Conservation (phyloP, 495 filamentous ascomycete genomes). For the Penicillium maclennaniae region DNA sequence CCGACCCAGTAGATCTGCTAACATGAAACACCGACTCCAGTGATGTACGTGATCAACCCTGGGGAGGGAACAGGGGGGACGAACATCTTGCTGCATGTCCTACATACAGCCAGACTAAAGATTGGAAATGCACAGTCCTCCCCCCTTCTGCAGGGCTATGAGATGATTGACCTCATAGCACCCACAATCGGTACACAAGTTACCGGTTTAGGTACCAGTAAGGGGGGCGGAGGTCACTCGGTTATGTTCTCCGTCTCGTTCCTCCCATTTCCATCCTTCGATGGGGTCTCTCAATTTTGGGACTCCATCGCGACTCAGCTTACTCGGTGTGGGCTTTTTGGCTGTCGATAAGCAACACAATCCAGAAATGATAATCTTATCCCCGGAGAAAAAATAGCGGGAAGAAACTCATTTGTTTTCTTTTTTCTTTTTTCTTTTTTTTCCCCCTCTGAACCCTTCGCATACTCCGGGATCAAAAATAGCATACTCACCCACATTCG, state of each 20-base stretch:
- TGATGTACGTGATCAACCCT: conserved; percentile 23
- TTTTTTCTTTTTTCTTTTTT: too few relatives aligned
- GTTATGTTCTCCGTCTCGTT: conserved; percentile 10
- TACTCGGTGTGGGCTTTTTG: background rate
- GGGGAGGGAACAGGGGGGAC: conserved; percentile 7
- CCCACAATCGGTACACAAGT: too few relatives aligned
- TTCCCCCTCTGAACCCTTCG: background rate
- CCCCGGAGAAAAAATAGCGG: conserved; percentile 1
- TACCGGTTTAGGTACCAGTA: background rate
- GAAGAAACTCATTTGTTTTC: background rate
- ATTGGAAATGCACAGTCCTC: conserved; percentile 20
- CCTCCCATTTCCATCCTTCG: background rate
- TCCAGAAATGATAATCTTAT: background rate
- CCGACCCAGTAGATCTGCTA: conserved; percentile 15
- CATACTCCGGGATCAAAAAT: background rate
- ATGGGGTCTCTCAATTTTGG: conserved; percentile 7
- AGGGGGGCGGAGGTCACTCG: conserved; percentile 7
- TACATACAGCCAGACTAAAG: conserved; percentile 16
- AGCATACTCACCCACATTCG: conserved; percentile 4
- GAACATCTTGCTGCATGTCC: conserved; percentile 2
- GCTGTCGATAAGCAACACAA: conserved; percentile 2
- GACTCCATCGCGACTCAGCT: background rate
- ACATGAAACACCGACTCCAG: conserved; percentile 17
- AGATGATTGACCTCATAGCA: background rate
- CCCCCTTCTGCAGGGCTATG: background rate